Evolutionary conservation across 2,329 filamentous ascomycete species (phyloP).

Genomic region (Aspergillus persii): DNA sequence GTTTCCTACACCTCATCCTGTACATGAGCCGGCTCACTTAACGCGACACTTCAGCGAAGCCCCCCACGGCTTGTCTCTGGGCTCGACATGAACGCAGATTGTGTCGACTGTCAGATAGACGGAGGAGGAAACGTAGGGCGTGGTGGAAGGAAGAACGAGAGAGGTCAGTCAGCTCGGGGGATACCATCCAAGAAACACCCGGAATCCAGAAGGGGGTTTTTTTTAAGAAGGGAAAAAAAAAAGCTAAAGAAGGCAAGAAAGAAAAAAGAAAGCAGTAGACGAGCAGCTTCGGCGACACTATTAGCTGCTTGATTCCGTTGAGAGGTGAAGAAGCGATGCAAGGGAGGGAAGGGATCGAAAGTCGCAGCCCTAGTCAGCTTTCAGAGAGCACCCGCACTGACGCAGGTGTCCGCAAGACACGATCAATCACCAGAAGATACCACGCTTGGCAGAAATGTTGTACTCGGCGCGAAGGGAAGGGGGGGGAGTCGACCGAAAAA

Average conservation of each 20-base stretch:
- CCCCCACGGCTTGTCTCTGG: slow-evolving; percentile 22
- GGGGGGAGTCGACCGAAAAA: neutral
- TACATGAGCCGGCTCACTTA: slow-evolving; percentile 23
- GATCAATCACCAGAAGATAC: slow-evolving; percentile 20
- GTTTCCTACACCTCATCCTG: slow-evolving; percentile 48
- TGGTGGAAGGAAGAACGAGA: slow-evolving; percentile 4
- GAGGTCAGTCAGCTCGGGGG: slow-evolving; percentile 9
- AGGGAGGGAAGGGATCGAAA: slow-evolving; percentile 27
- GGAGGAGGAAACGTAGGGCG: slow-evolving; percentile 8
- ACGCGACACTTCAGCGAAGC: slow-evolving; percentile 28
- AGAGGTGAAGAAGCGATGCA: slow-evolving; percentile 19
- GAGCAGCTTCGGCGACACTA: slow-evolving; percentile 14
- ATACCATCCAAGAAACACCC: slow-evolving; percentile 17
- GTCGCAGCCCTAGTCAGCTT: slow-evolving; percentile 23
- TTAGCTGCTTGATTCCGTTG: slow-evolving; percentile 12
- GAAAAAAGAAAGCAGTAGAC: slow-evolving; percentile 16
- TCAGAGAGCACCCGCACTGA: slow-evolving; percentile 19
- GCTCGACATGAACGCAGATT: slow-evolving; percentile 28
- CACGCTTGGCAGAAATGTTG: slow-evolving; percentile 26
- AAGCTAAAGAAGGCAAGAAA: slow-evolving; percentile 10
- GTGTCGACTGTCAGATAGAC: slow-evolving; percentile 17
- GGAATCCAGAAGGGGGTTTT: slow-evolving; percentile 13
- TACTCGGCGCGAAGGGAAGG: slow-evolving; percentile 11
- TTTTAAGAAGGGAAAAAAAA: neutral
- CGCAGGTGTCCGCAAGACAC: slow-evolving; percentile 27